Conservation (phyloP, 176 grass and related monocot genomes). For the Urochloa ruziziensis region DNA sequence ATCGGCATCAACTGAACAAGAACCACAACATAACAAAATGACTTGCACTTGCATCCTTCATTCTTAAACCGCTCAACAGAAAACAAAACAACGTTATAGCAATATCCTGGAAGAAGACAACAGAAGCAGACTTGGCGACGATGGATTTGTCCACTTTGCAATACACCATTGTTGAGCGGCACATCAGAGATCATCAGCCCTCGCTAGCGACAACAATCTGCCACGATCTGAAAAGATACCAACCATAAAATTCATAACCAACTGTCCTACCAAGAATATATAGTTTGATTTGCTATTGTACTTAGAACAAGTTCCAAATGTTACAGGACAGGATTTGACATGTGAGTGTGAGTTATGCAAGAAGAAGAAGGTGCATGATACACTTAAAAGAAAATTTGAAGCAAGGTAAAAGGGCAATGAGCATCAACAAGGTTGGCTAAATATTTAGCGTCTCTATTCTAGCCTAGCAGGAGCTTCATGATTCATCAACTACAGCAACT, state of each 20-base stretch:
- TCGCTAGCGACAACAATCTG: background rate
- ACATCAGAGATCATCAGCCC: too few relatives aligned
- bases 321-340: background rate
- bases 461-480: background rate
- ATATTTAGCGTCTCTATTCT: background rate
- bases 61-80: background rate
- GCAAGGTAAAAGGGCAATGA: too few relatives aligned
- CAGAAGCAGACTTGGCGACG: background rate
- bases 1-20: too few relatives aligned
- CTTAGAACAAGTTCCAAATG: background rate
- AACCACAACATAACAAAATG: background rate
- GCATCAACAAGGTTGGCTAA: background rate
- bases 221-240: conserved; percentile 21
- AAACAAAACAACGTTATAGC: background rate
- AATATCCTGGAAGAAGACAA: background rate
- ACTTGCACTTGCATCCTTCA: background rate
- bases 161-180: background rate
- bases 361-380: background rate
- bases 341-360: background rate
- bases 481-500: background rate
- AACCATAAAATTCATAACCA: background rate
- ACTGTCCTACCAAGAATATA: background rate
- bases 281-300: background rate
- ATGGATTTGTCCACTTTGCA: background rate
- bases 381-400: background rate